These are phyloP conservation scores for Eucalyptus cladocalyx DNA, from an alignment of 345 rosid species.

Conservation along the genomic window DNA sequence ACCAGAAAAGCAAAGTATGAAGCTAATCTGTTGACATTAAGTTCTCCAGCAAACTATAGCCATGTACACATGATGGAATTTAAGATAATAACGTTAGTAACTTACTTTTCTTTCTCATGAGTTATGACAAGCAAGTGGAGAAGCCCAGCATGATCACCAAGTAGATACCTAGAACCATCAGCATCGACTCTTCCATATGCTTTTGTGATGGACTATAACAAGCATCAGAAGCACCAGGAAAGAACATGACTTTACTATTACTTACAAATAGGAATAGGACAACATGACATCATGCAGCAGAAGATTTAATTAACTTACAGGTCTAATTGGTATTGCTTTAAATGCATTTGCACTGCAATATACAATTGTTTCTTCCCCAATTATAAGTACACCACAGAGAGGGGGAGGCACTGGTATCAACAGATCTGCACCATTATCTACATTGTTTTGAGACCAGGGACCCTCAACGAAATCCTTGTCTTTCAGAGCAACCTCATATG, in stretches of 20 bases:
- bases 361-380: constrained; percentile 90
- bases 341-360: constrained; percentile 86
- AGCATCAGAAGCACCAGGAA: background rate
- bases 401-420: constrained; percentile 96
- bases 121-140: constrained; percentile 84
- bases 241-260: background rate
- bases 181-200: constrained; percentile 96
- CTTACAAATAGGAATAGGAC: background rate
- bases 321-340: constrained; percentile 74
- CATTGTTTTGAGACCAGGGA: constrained; percentile 94
- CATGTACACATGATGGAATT: background rate
- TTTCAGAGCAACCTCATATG: constrained; percentile 88
- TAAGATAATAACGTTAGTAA: background rate
- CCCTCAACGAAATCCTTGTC: constrained; percentile 98
- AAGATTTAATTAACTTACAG: constrained; percentile 31
- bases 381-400: constrained; percentile 93
- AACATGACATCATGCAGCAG: background rate
- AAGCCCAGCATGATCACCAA: constrained; percentile 89
- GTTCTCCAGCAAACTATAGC: background rate
- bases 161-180: constrained; percentile 91
- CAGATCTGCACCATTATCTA: constrained; percentile 87
- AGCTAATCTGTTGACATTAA: background rate
- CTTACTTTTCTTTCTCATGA: constrained; percentile 91
- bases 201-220: constrained; percentile 62
- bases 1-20: background rate